Evolutionary conservation across 1,284 basidiomycete genomes (phyloP).

Genomic region (Cutaneotrichosporon dermatis): DNA sequence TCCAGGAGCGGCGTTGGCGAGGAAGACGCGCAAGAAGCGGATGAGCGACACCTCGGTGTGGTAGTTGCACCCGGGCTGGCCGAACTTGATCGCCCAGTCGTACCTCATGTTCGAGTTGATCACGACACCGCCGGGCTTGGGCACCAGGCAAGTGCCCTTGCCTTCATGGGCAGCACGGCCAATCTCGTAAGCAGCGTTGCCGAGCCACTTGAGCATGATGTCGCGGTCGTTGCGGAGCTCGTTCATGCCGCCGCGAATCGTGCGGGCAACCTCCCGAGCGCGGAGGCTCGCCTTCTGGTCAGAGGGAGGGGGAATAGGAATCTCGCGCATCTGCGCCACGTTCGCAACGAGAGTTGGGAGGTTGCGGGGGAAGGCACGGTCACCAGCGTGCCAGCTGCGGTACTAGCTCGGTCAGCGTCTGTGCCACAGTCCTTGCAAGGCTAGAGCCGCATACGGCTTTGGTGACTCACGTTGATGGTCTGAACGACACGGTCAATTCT

Average conservation of each 20-base stretch:
- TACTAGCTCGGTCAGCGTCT: conserved; percentile 18
- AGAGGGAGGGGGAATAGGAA: conserved; percentile 10
- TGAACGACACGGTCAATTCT: conserved; percentile 19
- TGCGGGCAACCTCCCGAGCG: conserved; percentile 12
- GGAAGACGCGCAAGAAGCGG: conserved; percentile 28
- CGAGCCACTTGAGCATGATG: conserved; percentile 15
- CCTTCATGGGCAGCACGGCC: conserved; percentile 14
- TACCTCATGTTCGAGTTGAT: conserved; percentile 30
- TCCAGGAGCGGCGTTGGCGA: conserved; percentile 17
- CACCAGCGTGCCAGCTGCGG: conserved; percentile 20
- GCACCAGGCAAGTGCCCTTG: conserved; percentile 20
- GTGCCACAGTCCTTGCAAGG: not conserved
- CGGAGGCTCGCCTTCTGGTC: conserved; percentile 4
- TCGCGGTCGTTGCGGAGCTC: conserved; percentile 18
- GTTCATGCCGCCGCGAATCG: conserved; percentile 13
- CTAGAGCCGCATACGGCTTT: too few species aligned
- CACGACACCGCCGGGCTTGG: conserved; percentile 16
- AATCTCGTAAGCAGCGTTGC: conserved; percentile 17
- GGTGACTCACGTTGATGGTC: conserved; percentile 25
- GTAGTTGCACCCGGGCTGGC: conserved; percentile 17
- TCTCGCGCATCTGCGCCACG: conserved; percentile 29
- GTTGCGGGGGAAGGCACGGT: conserved; percentile 26
- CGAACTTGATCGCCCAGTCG: conserved; percentile 29
- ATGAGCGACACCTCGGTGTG: conserved; percentile 21
- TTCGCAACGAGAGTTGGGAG: conserved; percentile 25